Conservation (phyloP, 164 flowering plant species). For the Magnolia kwangsiensis region DNA sequence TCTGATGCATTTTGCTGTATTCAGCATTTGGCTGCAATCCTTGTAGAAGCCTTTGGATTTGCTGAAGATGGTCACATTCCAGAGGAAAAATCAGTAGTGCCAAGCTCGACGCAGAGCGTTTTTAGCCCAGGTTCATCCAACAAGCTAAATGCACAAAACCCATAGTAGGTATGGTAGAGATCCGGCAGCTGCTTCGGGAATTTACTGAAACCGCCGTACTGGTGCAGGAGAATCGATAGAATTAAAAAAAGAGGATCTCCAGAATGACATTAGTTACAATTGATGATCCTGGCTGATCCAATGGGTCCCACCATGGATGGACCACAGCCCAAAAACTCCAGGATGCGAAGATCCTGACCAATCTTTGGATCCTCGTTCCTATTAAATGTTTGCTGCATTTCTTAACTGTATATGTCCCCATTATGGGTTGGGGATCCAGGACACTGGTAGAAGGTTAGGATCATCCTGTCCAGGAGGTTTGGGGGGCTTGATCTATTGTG, state of each 20-base stretch:
- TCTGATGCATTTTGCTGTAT: too few species aligned
- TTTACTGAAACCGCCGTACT: conserved; percentile 97
- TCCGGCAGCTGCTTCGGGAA: conserved; percentile 72
- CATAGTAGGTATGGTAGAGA: conserved; percentile 84
- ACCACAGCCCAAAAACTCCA: too few species aligned
- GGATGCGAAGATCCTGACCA: too few species aligned
- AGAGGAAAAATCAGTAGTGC: conserved; percentile 44
- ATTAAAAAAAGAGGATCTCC: neutral
- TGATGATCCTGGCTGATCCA: neutral
- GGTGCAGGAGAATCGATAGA: conserved; percentile 16
- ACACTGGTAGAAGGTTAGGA: too few species aligned
- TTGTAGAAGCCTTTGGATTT: neutral
- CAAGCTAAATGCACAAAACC: conserved; percentile 74
- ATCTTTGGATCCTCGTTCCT: too few species aligned
- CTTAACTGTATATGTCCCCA: too few species aligned
- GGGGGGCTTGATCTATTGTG: too few species aligned
- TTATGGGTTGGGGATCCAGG: too few species aligned
- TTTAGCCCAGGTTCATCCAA: conserved; percentile 70
- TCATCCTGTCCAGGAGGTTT: too few species aligned
- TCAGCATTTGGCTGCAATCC: neutral
- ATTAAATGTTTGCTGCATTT: too few species aligned
- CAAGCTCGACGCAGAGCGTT: conserved; percentile 61
- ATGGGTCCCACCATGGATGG: neutral
- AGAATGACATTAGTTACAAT: neutral
- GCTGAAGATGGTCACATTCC: conserved; percentile 21